Base-by-base conservation (phyloP, 257 asterid genomes). In the Gentiana macrophylla region DNA sequence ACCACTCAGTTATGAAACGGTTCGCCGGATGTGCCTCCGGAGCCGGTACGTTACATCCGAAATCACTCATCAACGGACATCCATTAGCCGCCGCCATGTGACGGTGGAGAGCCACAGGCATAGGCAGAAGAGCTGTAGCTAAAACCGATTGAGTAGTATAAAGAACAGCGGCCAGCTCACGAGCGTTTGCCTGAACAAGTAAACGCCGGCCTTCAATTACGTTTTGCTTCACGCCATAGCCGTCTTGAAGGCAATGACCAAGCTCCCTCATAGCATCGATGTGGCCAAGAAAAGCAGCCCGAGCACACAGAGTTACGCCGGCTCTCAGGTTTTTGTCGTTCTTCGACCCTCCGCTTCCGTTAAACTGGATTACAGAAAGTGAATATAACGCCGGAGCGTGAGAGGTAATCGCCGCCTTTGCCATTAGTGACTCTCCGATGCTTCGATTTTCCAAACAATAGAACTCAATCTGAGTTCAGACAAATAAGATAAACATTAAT, bases 191-290 rank as follows among this genome's bases (percentile, higher is more conserved):
- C 58, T 86, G 90, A 46, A 86, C 71, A 2, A 86, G 67, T 63
- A 82, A 82, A 0, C 90, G 79, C 5, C 97, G 86, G 3, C 97
- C 97, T 67, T 84, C 94, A 32, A 75, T 56, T n/a, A 89, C 59
- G 76, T 86, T 86, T 53, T 74, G 81, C 74, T 80, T 82, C 65
- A 86, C 93, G 38, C 97, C 97, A 57, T 89, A 90, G 1, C 97
- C 96, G 67, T 86, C 94, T 37, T 84, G 97, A 36, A 90, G 77
- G 71, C 97, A 90, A 80, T 86, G 97, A n/a, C 97, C 97, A n/a
- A 90, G 89, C 77, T 86, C 97, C 1, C 97, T 83, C 11, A 90
- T 86, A 1, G 96, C 94, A 54, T 90, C 97, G 66, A 90, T 67
- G 67, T 90, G 94, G 58, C 96, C 97, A 4, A 84, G 69, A 52